Evolutionary conservation across 2,329 filamentous ascomycete genomes (phyloP), one percentile per base, ranked within the genome.

Genomic region (Alternaria rosae): DNA sequence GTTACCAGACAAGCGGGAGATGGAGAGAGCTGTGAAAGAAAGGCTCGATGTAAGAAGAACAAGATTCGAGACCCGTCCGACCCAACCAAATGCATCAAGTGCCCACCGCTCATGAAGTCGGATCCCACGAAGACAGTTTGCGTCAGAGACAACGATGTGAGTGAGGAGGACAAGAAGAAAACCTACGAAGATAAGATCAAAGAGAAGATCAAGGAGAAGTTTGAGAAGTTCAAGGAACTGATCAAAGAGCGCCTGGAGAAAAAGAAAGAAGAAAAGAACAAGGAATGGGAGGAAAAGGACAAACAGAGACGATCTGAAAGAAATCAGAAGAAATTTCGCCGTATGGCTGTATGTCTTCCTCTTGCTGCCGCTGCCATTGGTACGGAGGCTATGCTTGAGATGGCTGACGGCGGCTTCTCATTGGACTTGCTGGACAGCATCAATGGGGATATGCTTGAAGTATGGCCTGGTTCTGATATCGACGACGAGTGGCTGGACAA

Each of bases 221-320:
- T 38, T 38, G 35, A 38, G 35, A 38, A 38, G 35, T 38, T 38
- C 35, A 38, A 38, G 35, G 35, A 38, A 15, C 17, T 38, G 35
- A 38, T 38, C 35, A 38, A 38, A 42, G 56, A 28, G 56, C 52
- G 52, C 44, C 56, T 30, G 25, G 35, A 38, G 35, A 38, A 53
- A 8, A 48, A 53, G 38, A 57, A 57, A 26, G 56, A 61, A 17
- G 59, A 57, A 41, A 53, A 61, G 53, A 53, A 38, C 38, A 61
- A 26, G 53, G 59, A 61, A 20, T 61, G 53, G 53, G 59, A 61
- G 13, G 45, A 57, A 54, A 61, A 61, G 23, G 59, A 61, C 59
- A 53, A 52, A 42, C 21, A 20, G 28, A 45, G 59, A 47, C 45
- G 53, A 43, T 47, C 56, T 54, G 41, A 50, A 43, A 42, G 44